These are phyloP conservation scores for Aspergillus chevalieri DNA, from an alignment of 2,329 filamentous ascomycete genomes.

Conservation along the genomic window DNA sequence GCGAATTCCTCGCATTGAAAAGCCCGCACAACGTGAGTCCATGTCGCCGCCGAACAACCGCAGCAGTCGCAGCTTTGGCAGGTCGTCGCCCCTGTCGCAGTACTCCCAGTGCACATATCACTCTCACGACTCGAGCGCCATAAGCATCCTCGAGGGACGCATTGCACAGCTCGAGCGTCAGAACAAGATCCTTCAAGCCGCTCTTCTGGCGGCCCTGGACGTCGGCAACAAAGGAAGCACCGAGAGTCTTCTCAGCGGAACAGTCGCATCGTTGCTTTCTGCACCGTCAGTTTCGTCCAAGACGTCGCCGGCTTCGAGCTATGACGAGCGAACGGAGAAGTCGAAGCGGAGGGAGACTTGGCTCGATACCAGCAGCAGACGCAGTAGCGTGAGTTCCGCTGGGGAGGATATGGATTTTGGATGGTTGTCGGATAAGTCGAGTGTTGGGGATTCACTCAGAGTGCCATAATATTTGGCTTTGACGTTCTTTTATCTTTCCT, in stretches of 20 bases:
- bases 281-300: slow-evolving; percentile 14
- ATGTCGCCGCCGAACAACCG: slow-evolving; percentile 15
- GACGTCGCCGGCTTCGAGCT: slow-evolving; percentile 11
- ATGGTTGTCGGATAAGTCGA: slow-evolving; percentile 23
- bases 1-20: slow-evolving; percentile 1
- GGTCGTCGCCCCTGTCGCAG: slow-evolving; percentile 17
- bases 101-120: slow-evolving; percentile 17
- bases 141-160: slow-evolving; percentile 30
- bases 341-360: slow-evolving; percentile 1
- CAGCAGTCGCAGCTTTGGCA: slow-evolving; percentile 15
- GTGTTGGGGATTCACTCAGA: not conserved
- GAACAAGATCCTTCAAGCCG: slow-evolving; percentile 38
- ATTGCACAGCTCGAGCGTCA: slow-evolving; percentile 37
- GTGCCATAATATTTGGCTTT: not conserved
- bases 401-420: slow-evolving; percentile 29
- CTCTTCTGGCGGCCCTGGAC: slow-evolving; percentile 35
- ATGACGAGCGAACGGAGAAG: slow-evolving; percentile 3
- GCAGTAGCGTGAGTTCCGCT: slow-evolving; percentile 22
- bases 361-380: slow-evolving; percentile 22
- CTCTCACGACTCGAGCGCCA: slow-evolving; percentile 13
- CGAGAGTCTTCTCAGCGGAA: slow-evolving; percentile 6
- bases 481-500: not conserved
- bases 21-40: slow-evolving; percentile 4
- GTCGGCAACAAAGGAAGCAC: slow-evolving; percentile 28
- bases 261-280: not conserved